Percentiles rank a stretch among this genome's conserved stretches.
phyloP scores from a whole-genome alignment of 2,329 filamentous ascomycete species.

The Trichophyton equinum region DNA sequence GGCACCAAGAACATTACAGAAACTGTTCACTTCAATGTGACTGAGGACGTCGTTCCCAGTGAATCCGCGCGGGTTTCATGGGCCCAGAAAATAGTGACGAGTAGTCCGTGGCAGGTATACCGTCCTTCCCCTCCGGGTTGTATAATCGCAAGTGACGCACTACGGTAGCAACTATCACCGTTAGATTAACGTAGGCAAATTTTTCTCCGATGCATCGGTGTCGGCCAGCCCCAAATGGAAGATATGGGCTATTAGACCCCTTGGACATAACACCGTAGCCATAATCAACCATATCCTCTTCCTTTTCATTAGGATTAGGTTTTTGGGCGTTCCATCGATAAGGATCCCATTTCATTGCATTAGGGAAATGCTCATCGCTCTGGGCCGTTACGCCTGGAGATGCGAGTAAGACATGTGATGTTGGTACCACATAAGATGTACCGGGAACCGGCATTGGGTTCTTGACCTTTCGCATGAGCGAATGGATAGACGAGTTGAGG shows the following conservation, averaged over 20 bases:
- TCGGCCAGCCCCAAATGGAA: conserved; percentile 60
- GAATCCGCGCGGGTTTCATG: conserved; percentile 2
- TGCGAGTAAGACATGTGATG: conserved; percentile 64
- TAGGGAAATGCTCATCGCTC: conserved; percentile 48
- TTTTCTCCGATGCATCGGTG: conserved; percentile 67
- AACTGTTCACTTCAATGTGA: conserved; percentile 3
- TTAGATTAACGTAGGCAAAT: conserved; percentile 59
- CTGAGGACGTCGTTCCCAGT: conserved; percentile 42
- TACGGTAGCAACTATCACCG: conserved; percentile 50
- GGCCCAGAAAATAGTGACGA: conserved; percentile 19
- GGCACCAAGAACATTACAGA: too few species aligned
- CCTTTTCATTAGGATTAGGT: conserved; percentile 30
- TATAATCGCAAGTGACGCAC: conserved; percentile 49
- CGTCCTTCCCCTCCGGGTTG: conserved; percentile 43
- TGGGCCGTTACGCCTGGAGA: conserved; percentile 52
- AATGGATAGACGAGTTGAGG: conserved; percentile 59
- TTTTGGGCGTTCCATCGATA: conserved; percentile 41
- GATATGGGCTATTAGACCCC: conserved; percentile 49
- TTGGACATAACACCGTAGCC: conserved; percentile 50
- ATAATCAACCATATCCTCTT: conserved; percentile 46
- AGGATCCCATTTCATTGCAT: conserved; percentile 48
- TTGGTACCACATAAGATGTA: conserved; percentile 58
- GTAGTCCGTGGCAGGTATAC: conserved; percentile 54
- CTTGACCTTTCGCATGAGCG: conserved; percentile 60
- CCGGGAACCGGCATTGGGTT: conserved; percentile 46